phyloP scores from a whole-genome alignment of 805 yeast genomes.

The Pichia scutulata region DNA sequence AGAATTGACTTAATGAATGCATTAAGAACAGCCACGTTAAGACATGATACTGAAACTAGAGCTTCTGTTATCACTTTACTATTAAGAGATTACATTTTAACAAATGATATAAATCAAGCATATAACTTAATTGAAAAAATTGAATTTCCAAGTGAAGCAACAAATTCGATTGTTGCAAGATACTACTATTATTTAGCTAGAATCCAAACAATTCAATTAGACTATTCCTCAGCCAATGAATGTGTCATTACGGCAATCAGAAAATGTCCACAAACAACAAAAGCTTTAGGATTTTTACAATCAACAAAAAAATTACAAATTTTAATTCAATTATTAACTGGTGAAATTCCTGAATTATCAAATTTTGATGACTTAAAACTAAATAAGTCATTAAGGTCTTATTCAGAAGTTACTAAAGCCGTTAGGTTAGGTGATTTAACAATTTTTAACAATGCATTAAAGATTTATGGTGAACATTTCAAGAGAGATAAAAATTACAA shows the following conservation, averaged over 20 bases:
- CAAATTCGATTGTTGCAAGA: constrained; percentile 81
- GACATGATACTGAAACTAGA: constrained; percentile 88
- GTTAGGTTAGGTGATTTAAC: constrained; percentile 88
- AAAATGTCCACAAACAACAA: constrained; percentile 86
- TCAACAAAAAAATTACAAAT: constrained; percentile 83
- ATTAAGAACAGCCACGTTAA: constrained; percentile 79
- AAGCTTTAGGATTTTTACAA: constrained; percentile 82
- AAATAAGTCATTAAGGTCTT: constrained; percentile 64
- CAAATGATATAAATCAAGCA: constrained; percentile 82
- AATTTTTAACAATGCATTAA: constrained; percentile 64
- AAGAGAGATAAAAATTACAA: constrained; percentile 75
- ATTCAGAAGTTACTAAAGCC: constrained; percentile 80
- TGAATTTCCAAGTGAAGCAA: constrained; percentile 75
- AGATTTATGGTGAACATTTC: constrained; percentile 52
- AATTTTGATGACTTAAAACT: constrained; percentile 60
- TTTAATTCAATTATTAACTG: constrained; percentile 86
- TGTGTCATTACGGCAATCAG: constrained; percentile 90
- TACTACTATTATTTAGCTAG: constrained; percentile 88
- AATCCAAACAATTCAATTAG: constrained; percentile 84
- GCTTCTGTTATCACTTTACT: constrained; percentile 82
- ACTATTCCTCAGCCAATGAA: constrained; percentile 85
- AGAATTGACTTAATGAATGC: constrained; percentile 66
- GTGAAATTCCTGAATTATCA: constrained; percentile 89
- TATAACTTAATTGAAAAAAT: constrained; percentile 83
- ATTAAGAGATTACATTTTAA: constrained; percentile 67